Evolutionary conservation across 192 early-diverging fungal genomes (phyloP).

Genomic region (Dispira parvispora): DNA sequence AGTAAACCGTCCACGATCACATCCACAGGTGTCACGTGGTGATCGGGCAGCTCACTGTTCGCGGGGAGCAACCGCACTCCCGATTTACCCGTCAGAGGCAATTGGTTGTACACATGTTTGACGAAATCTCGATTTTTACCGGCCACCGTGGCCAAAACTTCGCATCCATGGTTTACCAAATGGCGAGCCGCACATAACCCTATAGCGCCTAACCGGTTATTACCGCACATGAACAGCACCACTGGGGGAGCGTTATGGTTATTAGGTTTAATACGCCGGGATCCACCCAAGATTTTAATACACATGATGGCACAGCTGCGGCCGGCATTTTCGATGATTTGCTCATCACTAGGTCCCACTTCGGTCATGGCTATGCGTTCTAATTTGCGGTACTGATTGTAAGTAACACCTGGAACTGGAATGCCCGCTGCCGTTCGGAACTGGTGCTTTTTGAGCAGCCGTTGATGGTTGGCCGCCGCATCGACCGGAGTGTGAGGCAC

Average conservation of each 20-base stretch:
- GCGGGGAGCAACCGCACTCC: conserved; percentile 28
- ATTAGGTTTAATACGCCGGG: conserved; percentile 50
- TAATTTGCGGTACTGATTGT: conserved; percentile 3
- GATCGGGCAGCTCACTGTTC: conserved; percentile 36
- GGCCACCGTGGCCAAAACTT: conserved; percentile 36
- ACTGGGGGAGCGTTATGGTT: conserved; percentile 59
- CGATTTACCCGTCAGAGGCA: conserved; percentile 17
- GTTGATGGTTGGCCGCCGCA: not conserved
- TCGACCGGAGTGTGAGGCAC: conserved; percentile 1
- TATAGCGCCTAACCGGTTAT: conserved; percentile 55
- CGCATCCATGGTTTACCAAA: conserved; percentile 60
- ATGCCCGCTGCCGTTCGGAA: not conserved
- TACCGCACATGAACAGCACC: conserved; percentile 56
- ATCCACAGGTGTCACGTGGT: conserved; percentile 36
- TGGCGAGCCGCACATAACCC: conserved; percentile 56
- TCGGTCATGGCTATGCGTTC: conserved; percentile 22
- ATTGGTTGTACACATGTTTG: conserved; percentile 4
- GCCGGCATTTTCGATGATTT: conserved; percentile 69
- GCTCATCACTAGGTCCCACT: conserved; percentile 47
- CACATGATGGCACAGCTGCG: conserved; percentile 51
- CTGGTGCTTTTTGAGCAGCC: not conserved
- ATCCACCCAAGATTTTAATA: conserved; percentile 55
- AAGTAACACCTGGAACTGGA: not conserved
- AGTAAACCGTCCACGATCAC: conserved; percentile 59
- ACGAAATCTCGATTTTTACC: conserved; percentile 25